A percentile compares a stretch with the other conserved stretches of the same genome.
These are phyloP conservation scores for Sesbania bispinosa DNA, from an alignment of 306 rosid species.

Conservation along the genomic window DNA sequence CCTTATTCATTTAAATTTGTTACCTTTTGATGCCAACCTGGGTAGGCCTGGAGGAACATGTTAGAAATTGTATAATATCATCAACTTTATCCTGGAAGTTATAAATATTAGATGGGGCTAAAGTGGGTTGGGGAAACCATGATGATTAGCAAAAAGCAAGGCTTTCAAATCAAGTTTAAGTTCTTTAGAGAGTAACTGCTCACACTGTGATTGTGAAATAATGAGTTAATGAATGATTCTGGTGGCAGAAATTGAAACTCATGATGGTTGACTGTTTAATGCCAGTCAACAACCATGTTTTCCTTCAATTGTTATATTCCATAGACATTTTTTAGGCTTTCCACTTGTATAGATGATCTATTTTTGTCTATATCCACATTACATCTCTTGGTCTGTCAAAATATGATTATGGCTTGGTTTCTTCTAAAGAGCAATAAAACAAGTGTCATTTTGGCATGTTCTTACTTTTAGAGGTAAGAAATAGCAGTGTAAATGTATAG, in stretches of 20 bases:
- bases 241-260: neutral
- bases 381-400: neutral
- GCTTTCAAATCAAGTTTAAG: neutral
- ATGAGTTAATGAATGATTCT: neutral
- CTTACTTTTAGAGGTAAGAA: neutral
- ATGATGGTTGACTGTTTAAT: neutral
- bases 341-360: neutral
- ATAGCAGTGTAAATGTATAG: neutral
- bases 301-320: neutral
- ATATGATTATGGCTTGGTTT: neutral
- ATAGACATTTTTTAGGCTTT: neutral
- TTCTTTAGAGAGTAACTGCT: neutral
- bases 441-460: neutral
- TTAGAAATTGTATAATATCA: neutral
- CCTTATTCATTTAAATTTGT: neutral
- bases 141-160: neutral
- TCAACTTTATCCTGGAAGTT: neutral
- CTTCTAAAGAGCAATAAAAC: neutral
- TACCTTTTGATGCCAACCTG: neutral
- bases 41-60: neutral
- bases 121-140: neutral
- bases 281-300: neutral
- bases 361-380: neutral
- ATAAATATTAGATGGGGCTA: neutral
- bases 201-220: neutral